Evolutionary conservation across 192 early-diverging fungal genomes (phyloP), one percentile per base, ranked within the genome.

Genomic region (Backusella morwellensis): DNA sequence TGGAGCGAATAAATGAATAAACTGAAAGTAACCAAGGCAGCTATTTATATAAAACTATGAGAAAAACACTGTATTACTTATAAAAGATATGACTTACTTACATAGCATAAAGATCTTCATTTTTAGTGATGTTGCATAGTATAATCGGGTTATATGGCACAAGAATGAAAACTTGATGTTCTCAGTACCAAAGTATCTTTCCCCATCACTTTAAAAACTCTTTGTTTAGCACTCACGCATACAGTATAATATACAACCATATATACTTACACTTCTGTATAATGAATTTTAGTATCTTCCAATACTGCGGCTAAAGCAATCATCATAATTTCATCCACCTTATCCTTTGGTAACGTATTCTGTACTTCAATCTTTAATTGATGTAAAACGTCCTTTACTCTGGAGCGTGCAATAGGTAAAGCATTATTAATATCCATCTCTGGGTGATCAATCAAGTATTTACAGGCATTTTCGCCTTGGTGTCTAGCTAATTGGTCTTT

Each of bases 251-350:
- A 44, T 15, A n/a, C 14, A 7, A 26, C 19, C 3, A 17, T 44
- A 11, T 29, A 14, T 50, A 72, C 70, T 72, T 47, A 72, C 70
- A 32, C 32, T 15, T 72, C 41, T 44, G 40, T 47, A 29, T 72
- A 72, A 34, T 47, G 44, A 15, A 72, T 72, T 34, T 54, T 72
- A 9, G 40, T 12, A 47, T 72, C 44, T 23, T 40, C 44, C 21
- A 72, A 50, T 2, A 72, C 70, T 32, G 70, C 52, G 15, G 36
- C 52, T 23, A 72, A 44, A 47, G 70, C 70, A 42, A 72, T 50
- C 26, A 44, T 40, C 29, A 72, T 72, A 19, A 72, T 40, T 21
- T 72, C 70, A 34, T 72, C 70, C 7, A 35, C 40, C 40, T 70
- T 36, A 21, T 21, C 35, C 40, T 70, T 70, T 23, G 68, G 21